These are phyloP conservation scores for Podaxis sp. DNA, from an alignment of 768 basidiomycete species.

Conservation along the genomic window DNA sequence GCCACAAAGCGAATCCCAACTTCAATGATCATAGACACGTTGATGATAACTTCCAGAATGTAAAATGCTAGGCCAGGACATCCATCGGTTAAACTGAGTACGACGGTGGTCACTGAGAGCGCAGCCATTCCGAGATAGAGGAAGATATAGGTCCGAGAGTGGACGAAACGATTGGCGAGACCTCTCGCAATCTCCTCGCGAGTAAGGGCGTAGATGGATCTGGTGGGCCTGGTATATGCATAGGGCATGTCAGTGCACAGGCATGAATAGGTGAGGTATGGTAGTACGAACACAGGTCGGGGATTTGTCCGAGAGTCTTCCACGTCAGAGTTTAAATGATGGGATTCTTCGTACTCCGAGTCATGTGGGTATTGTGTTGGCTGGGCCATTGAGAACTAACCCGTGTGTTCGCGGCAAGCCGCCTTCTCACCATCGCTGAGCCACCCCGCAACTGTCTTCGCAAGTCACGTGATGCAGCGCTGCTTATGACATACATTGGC, in stretches of 20 bases:
- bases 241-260: constrained; percentile 21
- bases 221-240: constrained; percentile 51
- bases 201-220: constrained; percentile 84
- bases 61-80: constrained; percentile 91
- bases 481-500: constrained; percentile 5
- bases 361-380: constrained; percentile 34
- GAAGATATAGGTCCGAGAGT: constrained; percentile 83
- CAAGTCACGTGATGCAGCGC: constrained; percentile 1
- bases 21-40: constrained; percentile 90
- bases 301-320: constrained; percentile 12
- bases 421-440: background rate
- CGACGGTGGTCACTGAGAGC: constrained; percentile 82
- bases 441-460: background rate
- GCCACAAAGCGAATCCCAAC: constrained; percentile 91
- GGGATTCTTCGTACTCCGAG: constrained; percentile 30
- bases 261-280: background rate
- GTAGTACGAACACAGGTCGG: constrained; percentile 28
- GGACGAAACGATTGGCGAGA: constrained; percentile 87
- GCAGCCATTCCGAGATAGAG: constrained; percentile 90
- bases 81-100: constrained; percentile 77
- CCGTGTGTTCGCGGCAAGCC: constrained; percentile 6
- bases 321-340: constrained; percentile 32
- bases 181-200: constrained; percentile 81
- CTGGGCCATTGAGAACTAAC: constrained; percentile 33
- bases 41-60: constrained; percentile 85